These are phyloP conservation scores for Geotrichum aggregatum DNA, from an alignment of 1,139 yeast species.

Conservation along the genomic window DNA sequence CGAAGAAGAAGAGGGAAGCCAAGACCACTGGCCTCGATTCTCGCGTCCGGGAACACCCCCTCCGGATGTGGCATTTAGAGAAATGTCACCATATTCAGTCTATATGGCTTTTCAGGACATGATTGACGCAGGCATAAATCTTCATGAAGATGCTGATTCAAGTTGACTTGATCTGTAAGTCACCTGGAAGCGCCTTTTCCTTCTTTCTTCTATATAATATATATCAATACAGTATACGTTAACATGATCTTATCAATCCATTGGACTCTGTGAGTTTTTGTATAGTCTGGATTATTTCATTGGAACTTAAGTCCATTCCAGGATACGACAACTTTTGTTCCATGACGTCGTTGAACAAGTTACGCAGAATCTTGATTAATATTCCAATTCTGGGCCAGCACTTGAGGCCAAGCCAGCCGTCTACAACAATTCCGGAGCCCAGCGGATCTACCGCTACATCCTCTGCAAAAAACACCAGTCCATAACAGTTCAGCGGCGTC, in stretches of 20 bases:
- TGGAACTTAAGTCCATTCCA: conserved; percentile 27
- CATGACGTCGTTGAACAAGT: conserved; percentile 62
- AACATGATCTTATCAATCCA: conserved; percentile 13
- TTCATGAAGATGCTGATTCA: neutral
- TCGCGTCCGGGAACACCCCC: conserved; percentile 7
- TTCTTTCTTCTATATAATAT: no score
- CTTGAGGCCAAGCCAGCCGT: conserved; percentile 74
- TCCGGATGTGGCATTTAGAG: neutral
- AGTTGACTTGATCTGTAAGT: neutral
- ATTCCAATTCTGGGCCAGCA: conserved; percentile 96
- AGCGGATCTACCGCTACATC: conserved; percentile 62
- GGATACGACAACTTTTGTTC: conserved; percentile 53
- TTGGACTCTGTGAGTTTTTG: conserved; percentile 18
- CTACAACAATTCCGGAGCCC: conserved; percentile 48
- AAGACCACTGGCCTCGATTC: neutral
- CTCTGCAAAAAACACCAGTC: conserved; percentile 77
- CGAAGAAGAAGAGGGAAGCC: neutral
- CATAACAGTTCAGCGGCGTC: conserved; percentile 71
- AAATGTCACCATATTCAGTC: neutral
- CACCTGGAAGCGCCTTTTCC: no score
- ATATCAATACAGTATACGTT: neutral
- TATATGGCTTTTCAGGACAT: neutral
- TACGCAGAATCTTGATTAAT: conserved; percentile 63
- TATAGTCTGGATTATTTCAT: conserved; percentile 16
- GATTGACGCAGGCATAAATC: neutral